Percentiles rank a stretch among this genome's conserved stretches.
Conservation (phyloP, 805 yeast species). For the Zygoascus ofunaensis region DNA sequence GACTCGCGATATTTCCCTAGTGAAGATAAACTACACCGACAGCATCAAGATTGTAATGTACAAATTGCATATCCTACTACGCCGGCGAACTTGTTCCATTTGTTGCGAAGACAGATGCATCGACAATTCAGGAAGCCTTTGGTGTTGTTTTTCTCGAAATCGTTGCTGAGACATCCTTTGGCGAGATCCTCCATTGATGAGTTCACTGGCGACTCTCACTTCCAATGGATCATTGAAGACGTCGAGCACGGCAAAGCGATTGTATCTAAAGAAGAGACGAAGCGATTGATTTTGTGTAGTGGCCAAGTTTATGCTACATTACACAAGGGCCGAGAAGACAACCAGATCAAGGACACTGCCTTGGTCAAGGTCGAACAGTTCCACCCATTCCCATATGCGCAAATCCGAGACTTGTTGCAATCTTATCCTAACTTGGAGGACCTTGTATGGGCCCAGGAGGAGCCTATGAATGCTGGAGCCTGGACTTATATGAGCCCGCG, state of each 20-base stretch:
- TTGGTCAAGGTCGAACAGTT: slow-evolving; percentile 84
- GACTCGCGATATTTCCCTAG: slow-evolving; percentile 93
- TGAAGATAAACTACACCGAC: slow-evolving; percentile 81
- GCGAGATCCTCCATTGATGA: slow-evolving; percentile 80
- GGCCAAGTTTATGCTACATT: slow-evolving; percentile 96
- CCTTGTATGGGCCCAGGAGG: slow-evolving; percentile 96
- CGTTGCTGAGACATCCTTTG: slow-evolving; percentile 91
- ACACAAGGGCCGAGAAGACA: slow-evolving; percentile 74
- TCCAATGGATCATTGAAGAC: slow-evolving; percentile 96
- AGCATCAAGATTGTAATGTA: slow-evolving; percentile 97
- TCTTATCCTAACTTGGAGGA: slow-evolving; percentile 77
- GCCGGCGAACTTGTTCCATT: slow-evolving; percentile 93
- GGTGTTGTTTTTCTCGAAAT: slow-evolving; percentile 81
- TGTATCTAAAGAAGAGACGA: slow-evolving; percentile 70
- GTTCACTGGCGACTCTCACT: slow-evolving; percentile 83
- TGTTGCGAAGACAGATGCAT: slow-evolving; percentile 97
- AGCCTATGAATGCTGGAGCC: slow-evolving; percentile 95
- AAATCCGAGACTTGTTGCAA: slow-evolving; percentile 74
- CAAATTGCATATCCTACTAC: slow-evolving; percentile 98
- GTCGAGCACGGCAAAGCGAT: slow-evolving; percentile 72
- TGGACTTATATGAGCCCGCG: slow-evolving; percentile 80
- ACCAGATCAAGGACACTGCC: slow-evolving; percentile 77
- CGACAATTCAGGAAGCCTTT: slow-evolving; percentile 91
- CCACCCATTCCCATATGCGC: slow-evolving; percentile 98
- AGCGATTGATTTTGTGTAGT: slow-evolving; percentile 71